Evolutionary conservation across 2,329 filamentous ascomycete genomes (phyloP).

Genomic region (Bisporella sp.): DNA sequence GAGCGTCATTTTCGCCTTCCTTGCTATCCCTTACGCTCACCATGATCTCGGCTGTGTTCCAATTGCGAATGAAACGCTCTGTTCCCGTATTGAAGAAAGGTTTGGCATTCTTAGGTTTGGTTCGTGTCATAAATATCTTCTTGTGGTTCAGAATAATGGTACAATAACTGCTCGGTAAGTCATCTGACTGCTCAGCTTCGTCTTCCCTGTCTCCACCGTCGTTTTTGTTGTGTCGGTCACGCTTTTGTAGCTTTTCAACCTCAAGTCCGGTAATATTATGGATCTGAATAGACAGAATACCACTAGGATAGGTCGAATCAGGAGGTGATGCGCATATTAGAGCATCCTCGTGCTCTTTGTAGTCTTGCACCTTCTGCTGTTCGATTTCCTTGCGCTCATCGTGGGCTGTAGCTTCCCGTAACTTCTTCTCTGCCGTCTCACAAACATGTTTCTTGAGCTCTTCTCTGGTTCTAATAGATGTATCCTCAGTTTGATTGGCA

Average conservation of each 20-base stretch:
- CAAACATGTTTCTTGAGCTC: conserved; percentile 52
- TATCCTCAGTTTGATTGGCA: conserved; percentile 51
- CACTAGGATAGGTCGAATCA: conserved; percentile 52
- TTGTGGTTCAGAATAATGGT: conserved; percentile 68
- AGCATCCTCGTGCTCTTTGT: conserved; percentile 51
- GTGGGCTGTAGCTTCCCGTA: conserved; percentile 53
- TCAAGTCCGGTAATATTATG: conserved; percentile 23
- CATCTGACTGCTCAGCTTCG: conserved; percentile 52
- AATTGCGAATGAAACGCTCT: conserved; percentile 65
- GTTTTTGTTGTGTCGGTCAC: conserved; percentile 5
- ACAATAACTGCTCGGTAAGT: conserved; percentile 64
- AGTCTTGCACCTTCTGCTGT: conserved; percentile 62
- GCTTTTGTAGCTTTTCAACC: conserved; percentile 17
- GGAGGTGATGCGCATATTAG: conserved; percentile 65
- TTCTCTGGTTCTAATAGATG: conserved; percentile 48
- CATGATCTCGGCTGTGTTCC: conserved; percentile 59
- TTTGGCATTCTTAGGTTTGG: conserved; percentile 71
- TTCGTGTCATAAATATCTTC: conserved; percentile 62
- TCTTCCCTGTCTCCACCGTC: conserved; percentile 42
- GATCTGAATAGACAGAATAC: conserved; percentile 43
- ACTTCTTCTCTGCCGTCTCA: conserved; percentile 48
- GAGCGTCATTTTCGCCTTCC: conserved; percentile 61
- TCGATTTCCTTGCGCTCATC: conserved; percentile 52
- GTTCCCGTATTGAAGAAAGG: conserved; percentile 74
- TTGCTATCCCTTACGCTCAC: conserved; percentile 61